Conservation (phyloP, 768 basidiomycete species). For the Xerocomellus amylosporus region DNA sequence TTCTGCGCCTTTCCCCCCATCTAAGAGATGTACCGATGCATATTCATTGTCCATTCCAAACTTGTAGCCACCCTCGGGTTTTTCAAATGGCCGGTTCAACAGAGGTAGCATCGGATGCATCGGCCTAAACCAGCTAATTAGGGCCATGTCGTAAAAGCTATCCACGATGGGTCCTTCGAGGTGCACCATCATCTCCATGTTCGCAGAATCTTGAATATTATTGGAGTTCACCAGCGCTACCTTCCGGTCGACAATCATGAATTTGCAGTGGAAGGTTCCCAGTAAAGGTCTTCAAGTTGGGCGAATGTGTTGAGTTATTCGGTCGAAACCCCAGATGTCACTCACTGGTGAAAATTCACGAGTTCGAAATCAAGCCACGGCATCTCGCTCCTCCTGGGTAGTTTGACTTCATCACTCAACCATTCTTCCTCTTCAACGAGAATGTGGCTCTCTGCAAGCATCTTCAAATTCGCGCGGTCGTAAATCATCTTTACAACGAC, state of each 20-base stretch:
- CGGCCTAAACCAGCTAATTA: conserved; percentile 56
- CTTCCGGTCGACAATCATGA: conserved; percentile 66
- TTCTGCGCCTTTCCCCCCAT: conserved; percentile 26
- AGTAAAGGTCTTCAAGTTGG: conserved; percentile 47
- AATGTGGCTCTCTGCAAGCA: conserved; percentile 45
- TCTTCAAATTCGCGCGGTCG: conserved; percentile 61
- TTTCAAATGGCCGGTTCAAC: conserved; percentile 31
- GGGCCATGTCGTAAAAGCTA: conserved; percentile 64
- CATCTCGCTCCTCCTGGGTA: conserved; percentile 55
- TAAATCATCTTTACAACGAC: conserved; percentile 68
- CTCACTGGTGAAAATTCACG: conserved; percentile 49
- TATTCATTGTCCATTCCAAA: conserved; percentile 35
- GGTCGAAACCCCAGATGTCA: background rate
- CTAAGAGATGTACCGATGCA: conserved; percentile 28
- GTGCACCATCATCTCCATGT: conserved; percentile 63
- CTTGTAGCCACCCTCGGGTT: conserved; percentile 37
- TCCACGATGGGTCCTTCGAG: conserved; percentile 71
- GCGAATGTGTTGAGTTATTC: background rate
- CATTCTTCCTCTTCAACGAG: conserved; percentile 46
- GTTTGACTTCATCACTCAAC: conserved; percentile 42
- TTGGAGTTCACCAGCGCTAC: conserved; percentile 63
- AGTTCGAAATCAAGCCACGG: conserved; percentile 60
- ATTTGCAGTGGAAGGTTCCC: conserved; percentile 73
- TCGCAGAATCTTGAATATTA: conserved; percentile 61
- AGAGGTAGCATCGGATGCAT: conserved; percentile 47